A percentile compares a stretch with the other conserved stretches of the same genome.
phyloP scores from a whole-genome alignment of 1,139 yeast species.

The Trichomonascaceae sp. region DNA sequence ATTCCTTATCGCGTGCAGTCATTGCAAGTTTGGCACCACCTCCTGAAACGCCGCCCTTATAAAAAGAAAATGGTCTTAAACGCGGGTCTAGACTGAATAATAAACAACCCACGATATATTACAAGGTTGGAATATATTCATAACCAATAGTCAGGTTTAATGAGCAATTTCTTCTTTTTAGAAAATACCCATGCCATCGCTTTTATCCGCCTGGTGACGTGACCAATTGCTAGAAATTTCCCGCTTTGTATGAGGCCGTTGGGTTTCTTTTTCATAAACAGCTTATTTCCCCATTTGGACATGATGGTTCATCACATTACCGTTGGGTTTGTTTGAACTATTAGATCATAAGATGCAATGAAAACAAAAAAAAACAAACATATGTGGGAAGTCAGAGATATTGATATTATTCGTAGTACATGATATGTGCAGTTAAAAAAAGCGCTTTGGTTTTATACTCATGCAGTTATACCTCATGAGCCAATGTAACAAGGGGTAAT shows the following conservation, averaged over 20 bases:
- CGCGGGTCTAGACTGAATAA: background rate
- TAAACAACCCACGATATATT: background rate
- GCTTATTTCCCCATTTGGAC: background rate
- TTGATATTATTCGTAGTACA: background rate
- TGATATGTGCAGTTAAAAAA: too few species aligned
- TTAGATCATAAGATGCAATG: too few species aligned
- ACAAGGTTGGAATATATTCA: background rate
- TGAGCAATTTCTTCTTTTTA: background rate
- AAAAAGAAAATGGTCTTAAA: background rate
- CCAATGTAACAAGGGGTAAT: background rate
- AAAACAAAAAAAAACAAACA: background rate
- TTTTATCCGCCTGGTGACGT: background rate
- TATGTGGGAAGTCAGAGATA: background rate
- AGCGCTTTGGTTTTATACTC: background rate
- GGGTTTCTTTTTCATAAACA: background rate
- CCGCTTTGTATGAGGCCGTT: background rate
- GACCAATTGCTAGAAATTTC: background rate
- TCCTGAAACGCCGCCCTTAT: background rate
- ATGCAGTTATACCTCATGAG: background rate
- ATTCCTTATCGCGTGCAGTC: background rate
- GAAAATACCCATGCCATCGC: background rate
- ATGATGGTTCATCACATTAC: background rate
- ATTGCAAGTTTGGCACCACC: background rate
- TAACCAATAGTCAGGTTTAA: background rate
- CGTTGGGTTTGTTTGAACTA: too few species aligned